Conservation (phyloP, 257 asterid genomes). For the Vinca minor region DNA sequence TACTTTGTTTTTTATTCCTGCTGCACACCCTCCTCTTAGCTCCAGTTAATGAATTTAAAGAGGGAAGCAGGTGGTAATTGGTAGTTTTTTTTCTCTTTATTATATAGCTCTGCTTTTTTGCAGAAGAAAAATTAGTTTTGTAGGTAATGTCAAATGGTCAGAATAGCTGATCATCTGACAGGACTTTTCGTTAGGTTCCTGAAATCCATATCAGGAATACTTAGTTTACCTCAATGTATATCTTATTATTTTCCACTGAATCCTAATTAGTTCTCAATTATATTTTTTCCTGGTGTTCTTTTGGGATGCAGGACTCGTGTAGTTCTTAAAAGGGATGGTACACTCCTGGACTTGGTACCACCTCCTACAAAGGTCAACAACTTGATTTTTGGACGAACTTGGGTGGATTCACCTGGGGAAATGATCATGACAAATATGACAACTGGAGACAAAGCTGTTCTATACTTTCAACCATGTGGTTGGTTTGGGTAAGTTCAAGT, state of each 20-base stretch:
- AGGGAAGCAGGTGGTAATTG: no score
- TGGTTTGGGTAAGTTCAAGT: slow-evolving; percentile 82
- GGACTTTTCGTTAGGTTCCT: not conserved
- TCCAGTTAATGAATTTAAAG: slow-evolving; percentile 1
- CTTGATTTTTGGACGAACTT: slow-evolving; percentile 92
- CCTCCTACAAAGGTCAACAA: slow-evolving; percentile 95
- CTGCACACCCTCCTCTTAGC: not conserved
- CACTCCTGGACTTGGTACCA: slow-evolving; percentile 82
- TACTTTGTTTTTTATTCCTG: not conserved
- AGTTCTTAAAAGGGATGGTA: slow-evolving; percentile 73
- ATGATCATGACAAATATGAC: slow-evolving; percentile 87
- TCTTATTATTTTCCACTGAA: not conserved
- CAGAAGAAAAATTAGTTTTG: not conserved
- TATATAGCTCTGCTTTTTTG: not conserved
- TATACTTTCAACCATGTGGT: slow-evolving; percentile 97
- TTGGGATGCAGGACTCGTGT: slow-evolving; percentile 67
- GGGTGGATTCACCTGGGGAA: slow-evolving; percentile 97
- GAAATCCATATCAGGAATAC: not conserved
- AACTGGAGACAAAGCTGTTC: slow-evolving; percentile 92
- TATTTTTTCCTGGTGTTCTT: not conserved
- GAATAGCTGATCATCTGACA: not conserved
- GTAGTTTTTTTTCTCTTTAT: no score
- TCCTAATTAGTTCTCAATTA: not conserved
- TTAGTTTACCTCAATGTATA: not conserved
- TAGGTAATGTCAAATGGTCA: not conserved